Percentiles rank a stretch among this genome's conserved stretches.
phyloP scores from a whole-genome alignment of 23 red algal genomes.

The Chondrus crispus region DNA sequence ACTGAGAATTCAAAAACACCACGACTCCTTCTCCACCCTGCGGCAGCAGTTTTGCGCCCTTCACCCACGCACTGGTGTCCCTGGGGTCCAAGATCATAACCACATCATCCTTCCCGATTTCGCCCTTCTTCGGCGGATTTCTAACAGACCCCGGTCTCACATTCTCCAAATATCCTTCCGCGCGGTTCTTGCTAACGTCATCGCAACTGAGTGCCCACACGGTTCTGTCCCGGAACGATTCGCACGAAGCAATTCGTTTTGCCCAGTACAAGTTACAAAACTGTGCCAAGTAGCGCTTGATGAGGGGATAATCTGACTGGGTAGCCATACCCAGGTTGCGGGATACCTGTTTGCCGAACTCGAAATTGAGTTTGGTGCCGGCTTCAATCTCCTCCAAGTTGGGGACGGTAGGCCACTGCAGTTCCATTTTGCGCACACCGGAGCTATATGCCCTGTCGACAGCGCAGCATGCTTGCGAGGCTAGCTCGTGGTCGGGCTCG shows the following conservation, averaged over 20 bases:
- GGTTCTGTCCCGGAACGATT: constrained; percentile 10
- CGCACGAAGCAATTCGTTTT: constrained; percentile 10
- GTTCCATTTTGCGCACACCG: constrained; percentile 38
- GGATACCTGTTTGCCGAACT: constrained; percentile 63
- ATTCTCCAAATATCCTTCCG: constrained; percentile 21
- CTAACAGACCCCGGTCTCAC: constrained; percentile 33
- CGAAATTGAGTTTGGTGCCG: constrained; percentile 68
- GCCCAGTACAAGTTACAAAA: constrained; percentile 80
- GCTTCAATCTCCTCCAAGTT: constrained; percentile 76
- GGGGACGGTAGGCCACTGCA: constrained; percentile 72
- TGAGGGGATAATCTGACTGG: constrained; percentile 34
- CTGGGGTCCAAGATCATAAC: constrained; percentile 67
- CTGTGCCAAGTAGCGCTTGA: constrained; percentile 56
- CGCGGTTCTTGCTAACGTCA: constrained; percentile 44
- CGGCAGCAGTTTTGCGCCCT: constrained; percentile 22
- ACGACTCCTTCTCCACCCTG: constrained; percentile 12
- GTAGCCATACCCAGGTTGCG: constrained; percentile 45
- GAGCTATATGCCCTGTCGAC: constrained; percentile 10
- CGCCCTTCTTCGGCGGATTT: background rate
- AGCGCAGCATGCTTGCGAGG: constrained; percentile 3
- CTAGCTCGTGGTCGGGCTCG: constrained; percentile 36
- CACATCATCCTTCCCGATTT: constrained; percentile 29
- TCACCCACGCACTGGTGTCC: constrained; percentile 42
- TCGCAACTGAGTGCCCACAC: constrained; percentile 59
- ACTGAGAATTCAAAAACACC: constrained; percentile 67